Evolutionary conservation across 129 eudicot species (phyloP).

Genomic region (Saposhnikovia divaricata): DNA sequence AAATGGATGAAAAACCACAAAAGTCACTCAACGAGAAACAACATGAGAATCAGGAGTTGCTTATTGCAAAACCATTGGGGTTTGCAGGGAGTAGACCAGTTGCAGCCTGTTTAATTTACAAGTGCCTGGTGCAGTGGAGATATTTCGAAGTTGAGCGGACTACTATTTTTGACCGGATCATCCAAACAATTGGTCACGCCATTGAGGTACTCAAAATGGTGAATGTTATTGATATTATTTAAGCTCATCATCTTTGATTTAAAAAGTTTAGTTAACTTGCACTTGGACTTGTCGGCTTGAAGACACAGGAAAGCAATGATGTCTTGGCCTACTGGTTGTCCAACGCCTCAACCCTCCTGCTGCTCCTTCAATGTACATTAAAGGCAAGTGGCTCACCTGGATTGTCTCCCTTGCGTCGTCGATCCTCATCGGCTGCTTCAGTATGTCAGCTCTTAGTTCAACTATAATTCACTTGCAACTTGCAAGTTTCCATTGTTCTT

Average conservation of each 20-base stretch:
- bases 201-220: conserved; percentile 56
- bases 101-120: conserved; percentile 86
- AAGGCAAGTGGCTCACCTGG: conserved; percentile 85
- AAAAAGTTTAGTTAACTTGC: not conserved
- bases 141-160: conserved; percentile 96
- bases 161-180: conserved; percentile 75
- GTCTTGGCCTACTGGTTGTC: conserved; percentile 90
- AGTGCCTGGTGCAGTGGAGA: conserved; percentile 95
- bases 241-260: not conserved
- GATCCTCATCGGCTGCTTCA: conserved; percentile 73
- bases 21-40: conserved; percentile 94
- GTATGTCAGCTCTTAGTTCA: conserved; percentile 27
- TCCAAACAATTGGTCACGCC: conserved; percentile 84
- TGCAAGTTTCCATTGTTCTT: not conserved
- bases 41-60: conserved; percentile 83
- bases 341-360: conserved; percentile 80
- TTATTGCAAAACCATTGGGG: conserved; percentile 71
- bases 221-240: not conserved
- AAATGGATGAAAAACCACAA: conserved; percentile 83
- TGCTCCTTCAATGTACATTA: conserved; percentile 84
- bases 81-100: conserved; percentile 75
- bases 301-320: conserved; percentile 79
- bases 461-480: not conserved
- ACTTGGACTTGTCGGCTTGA: conserved; percentile 21
- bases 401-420: conserved; percentile 67